Evolutionary conservation across 345 rosid genomes (phyloP), one percentile per base, ranked within the genome.

Genomic region (Pseudoturritis turrita): DNA sequence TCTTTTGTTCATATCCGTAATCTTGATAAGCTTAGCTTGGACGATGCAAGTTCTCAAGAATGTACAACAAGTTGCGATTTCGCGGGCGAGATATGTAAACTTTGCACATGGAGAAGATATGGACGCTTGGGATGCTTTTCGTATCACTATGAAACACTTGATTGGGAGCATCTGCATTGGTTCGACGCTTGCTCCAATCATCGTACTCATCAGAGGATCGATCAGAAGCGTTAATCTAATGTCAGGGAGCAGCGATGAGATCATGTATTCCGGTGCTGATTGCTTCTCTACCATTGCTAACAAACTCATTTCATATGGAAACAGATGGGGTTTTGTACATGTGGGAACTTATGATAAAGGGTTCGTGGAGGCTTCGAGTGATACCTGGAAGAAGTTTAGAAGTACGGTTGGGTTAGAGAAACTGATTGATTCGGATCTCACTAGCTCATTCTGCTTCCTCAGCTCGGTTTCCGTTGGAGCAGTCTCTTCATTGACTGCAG

Each of bases 241-340:
- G 33, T 84, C 83, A 15, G 94, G 91, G 15, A 86, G 70, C 50
- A 71, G 70, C 5, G 96, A 86, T 5, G 96, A 89, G 72, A 86
- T 85, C 69, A 19, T 88, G 84, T 93, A 87, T 72, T 83, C 91
- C 0, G 87, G 88, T 75, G 91, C 80, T 18, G 58, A 80, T 50
- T 90, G 98, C 76, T 93, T 85, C 74, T 79, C 86, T 4, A 54
- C 70, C 37, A 59, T 89, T 15, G 92, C 87, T 22, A 78, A 82
- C 12, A 71, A 75, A 19, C 78, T 90, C 8, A 78, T 77, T 19
- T 76, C 46, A 13, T 79, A 28, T 44, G 97, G 89, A 18, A 94
- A 94, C 66, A 72, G 86, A 65, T 94, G 96, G 92, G 97, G 89
- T 0, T 88, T 90, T 66, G 98, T 94, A 11, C 91, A 85, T 23